Percentiles rank a stretch among this genome's conserved stretches.
These are phyloP conservation scores for Mimosa bimucronata DNA, from an alignment of 306 rosid genomes.

Conservation along the genomic window DNA sequence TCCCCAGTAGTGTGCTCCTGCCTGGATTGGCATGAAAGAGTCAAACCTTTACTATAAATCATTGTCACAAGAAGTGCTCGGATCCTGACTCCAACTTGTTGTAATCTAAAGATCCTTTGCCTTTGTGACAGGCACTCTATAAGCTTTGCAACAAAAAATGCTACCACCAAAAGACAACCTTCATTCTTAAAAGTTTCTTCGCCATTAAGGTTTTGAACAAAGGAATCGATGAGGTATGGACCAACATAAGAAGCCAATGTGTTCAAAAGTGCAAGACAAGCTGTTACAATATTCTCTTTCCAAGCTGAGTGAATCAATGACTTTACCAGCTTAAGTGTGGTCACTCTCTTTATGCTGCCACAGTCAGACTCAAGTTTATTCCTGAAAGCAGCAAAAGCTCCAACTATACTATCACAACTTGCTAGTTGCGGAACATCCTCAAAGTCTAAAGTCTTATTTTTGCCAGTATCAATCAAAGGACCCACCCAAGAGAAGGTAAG, in stretches of 20 bases:
- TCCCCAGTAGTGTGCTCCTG: slow-evolving; percentile 55
- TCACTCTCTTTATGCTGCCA: slow-evolving; percentile 37
- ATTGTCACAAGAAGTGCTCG: slow-evolving; percentile 42
- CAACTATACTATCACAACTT: slow-evolving; percentile 42
- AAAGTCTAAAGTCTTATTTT: slow-evolving; percentile 47
- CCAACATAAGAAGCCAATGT: slow-evolving; percentile 59
- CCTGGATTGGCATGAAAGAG: slow-evolving; percentile 50
- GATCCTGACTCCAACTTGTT: slow-evolving; percentile 48
- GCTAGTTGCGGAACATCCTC: slow-evolving; percentile 59
- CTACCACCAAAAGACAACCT: slow-evolving; percentile 48
- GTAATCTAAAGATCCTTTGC: slow-evolving; percentile 51
- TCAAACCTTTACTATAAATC: slow-evolving; percentile 47
- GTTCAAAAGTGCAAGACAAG: slow-evolving; percentile 12
- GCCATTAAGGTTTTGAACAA: slow-evolving; percentile 56
- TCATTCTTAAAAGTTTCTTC: slow-evolving; percentile 38
- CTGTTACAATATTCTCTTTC: slow-evolving; percentile 53
- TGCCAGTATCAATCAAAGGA: slow-evolving; percentile 47
- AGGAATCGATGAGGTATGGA: slow-evolving; percentile 51
- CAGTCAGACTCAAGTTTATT: slow-evolving; percentile 46
- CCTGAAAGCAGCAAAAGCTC: slow-evolving; percentile 41
- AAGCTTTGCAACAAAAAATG: slow-evolving; percentile 51
- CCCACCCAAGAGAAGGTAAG: slow-evolving; percentile 57
- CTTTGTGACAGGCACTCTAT: slow-evolving; percentile 47
- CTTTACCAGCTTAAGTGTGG: slow-evolving; percentile 48
- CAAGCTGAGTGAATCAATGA: slow-evolving; percentile 35